phyloP scores from a whole-genome alignment of 306 rosid genomes.

The Geum urbanum region DNA sequence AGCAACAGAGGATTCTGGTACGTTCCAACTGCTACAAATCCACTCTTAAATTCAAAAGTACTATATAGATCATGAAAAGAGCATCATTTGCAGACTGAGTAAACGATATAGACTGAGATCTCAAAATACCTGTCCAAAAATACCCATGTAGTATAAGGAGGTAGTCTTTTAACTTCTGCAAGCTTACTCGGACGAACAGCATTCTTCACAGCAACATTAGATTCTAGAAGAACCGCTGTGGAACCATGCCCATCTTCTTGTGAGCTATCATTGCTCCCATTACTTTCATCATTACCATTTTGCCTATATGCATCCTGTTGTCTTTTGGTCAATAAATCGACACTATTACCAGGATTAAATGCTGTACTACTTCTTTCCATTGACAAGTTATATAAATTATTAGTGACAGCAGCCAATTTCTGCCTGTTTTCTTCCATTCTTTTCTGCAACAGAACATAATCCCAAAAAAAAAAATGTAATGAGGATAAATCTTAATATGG shows the following conservation, averaged over 20 bases:
- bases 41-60: background rate
- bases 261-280: conserved; percentile 53
- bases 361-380: conserved; percentile 45
- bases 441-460: conserved; percentile 44
- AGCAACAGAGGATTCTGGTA: background rate
- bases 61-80: background rate
- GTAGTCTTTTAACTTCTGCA: conserved; percentile 72
- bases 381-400: conserved; percentile 45
- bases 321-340: conserved; percentile 70
- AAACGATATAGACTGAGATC: conserved; percentile 19
- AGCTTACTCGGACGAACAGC: conserved; percentile 91
- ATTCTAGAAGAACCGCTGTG: conserved; percentile 93
- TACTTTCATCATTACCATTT: conserved; percentile 59
- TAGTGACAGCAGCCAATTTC: conserved; percentile 61
- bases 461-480: background rate
- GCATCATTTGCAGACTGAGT: background rate
- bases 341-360: conserved; percentile 33
- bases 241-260: conserved; percentile 72
- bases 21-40: background rate
- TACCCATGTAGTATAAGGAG: conserved; percentile 97
- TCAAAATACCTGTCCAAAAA: conserved; percentile 83
- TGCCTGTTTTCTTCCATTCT: conserved; percentile 77
- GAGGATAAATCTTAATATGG: conserved; percentile 11
- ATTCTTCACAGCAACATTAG: conserved; percentile 83
- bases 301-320: conserved; percentile 82